Percentiles rank a stretch among this genome's conserved stretches.
phyloP scores from a whole-genome alignment of 2,329 filamentous ascomycete species.

The Drechslera avenae region DNA sequence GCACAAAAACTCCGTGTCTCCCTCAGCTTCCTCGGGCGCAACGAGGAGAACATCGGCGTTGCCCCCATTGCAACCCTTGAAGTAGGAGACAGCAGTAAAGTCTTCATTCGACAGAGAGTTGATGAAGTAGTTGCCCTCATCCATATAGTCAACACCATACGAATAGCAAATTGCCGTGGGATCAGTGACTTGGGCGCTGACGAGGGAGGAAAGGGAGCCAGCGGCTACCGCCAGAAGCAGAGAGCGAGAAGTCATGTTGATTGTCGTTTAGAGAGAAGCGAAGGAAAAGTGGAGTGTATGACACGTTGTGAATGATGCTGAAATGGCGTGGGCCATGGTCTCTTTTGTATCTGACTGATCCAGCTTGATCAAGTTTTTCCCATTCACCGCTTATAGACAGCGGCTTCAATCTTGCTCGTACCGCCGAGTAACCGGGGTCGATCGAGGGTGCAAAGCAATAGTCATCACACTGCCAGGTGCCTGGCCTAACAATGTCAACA shows the following conservation, averaged over 20 bases:
- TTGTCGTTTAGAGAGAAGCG: conserved; percentile 2
- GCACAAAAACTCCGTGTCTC: conserved; percentile 50
- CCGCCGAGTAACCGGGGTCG: conserved; percentile 8
- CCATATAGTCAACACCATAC: conserved; percentile 52
- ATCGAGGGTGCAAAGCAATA: conserved; percentile 20
- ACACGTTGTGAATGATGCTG: conserved; percentile 2
- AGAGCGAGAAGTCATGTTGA: conserved; percentile 34
- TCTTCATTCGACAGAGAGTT: conserved; percentile 49
- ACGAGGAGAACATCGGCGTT: conserved; percentile 52
- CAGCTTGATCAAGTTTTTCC: conserved; percentile 15
- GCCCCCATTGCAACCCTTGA: conserved; percentile 51
- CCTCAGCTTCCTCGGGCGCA: conserved; percentile 37
- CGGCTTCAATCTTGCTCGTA: conserved; percentile 6
- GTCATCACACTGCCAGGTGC: conserved; percentile 16
- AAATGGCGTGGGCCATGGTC: conserved; percentile 13
- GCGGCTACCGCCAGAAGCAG: conserved; percentile 28
- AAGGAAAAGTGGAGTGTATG: conserved; percentile 7
- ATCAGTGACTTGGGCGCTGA: conserved; percentile 24
- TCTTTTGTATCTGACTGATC: conserved; percentile 28
- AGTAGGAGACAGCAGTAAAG: conserved; percentile 54
- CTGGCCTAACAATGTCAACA: conserved; percentile 12
- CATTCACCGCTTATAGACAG: conserved; percentile 14
- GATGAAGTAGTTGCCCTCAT: conserved; percentile 54
- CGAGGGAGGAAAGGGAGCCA: conserved; percentile 34
- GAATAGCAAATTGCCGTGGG: conserved; percentile 39